phyloP scores from a whole-genome alignment of 345 rosid genomes.

The Aethionema arabicum region DNA sequence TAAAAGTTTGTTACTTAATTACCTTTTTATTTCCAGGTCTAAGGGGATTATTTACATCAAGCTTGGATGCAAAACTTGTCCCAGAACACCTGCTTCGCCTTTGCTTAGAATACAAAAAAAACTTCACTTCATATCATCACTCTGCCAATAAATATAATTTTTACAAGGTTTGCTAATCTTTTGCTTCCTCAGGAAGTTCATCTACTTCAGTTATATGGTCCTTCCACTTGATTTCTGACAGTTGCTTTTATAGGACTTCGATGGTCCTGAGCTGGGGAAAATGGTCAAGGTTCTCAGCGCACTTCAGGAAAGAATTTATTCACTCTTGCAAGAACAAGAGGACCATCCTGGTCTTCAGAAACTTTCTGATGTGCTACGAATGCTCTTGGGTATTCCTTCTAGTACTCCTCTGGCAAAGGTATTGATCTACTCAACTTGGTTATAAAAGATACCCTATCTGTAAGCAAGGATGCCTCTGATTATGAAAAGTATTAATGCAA shows the following conservation, averaged over 20 bases:
- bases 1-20: slow-evolving; percentile 16
- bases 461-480: slow-evolving; percentile 6
- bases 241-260: slow-evolving; percentile 55
- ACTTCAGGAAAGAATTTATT: slow-evolving; percentile 46
- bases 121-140: slow-evolving; percentile 41
- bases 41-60: slow-evolving; percentile 52
- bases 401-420: slow-evolving; percentile 88
- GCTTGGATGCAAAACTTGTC: slow-evolving; percentile 70
- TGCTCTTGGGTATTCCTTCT: slow-evolving; percentile 76
- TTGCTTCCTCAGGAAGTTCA: slow-evolving; percentile 14
- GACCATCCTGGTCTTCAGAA: slow-evolving; percentile 80
- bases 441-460: slow-evolving; percentile 5
- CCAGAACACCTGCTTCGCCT: slow-evolving; percentile 84
- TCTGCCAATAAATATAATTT: slow-evolving; percentile 59
- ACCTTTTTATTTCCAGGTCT: slow-evolving; percentile 51
- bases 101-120: slow-evolving; percentile 57
- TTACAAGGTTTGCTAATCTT: slow-evolving; percentile 67
- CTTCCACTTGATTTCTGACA: slow-evolving; percentile 23
- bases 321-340: slow-evolving; percentile 66
- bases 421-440: slow-evolving; percentile 15
- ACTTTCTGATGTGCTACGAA: slow-evolving; percentile 59
- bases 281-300: slow-evolving; percentile 66
- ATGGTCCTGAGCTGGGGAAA: slow-evolving; percentile 61
- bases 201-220: slow-evolving; percentile 12
- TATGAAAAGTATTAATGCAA: slow-evolving; percentile 5